Percentiles rank a stretch among this genome's conserved stretches.
Evolutionary conservation across 2,329 filamentous ascomycete species (phyloP).

Genomic region (Pseudocercospora musae): DNA sequence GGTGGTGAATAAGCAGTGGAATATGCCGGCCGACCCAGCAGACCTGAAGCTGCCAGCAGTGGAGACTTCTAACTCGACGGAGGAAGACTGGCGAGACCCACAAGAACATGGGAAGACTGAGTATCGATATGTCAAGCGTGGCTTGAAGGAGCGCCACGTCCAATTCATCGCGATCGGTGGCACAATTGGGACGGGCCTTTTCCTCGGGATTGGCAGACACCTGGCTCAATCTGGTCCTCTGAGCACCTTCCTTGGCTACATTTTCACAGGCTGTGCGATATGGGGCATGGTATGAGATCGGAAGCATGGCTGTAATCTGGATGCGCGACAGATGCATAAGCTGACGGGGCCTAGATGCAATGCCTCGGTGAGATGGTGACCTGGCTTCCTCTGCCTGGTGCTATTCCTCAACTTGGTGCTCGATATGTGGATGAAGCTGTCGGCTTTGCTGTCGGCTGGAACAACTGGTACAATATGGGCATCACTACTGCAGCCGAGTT

Average conservation of each 20-base stretch:
- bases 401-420: slow-evolving; percentile 39
- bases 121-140: not conserved
- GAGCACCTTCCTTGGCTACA: slow-evolving; percentile 22
- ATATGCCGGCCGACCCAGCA: not conserved
- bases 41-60: not conserved
- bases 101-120: not conserved
- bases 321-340: slow-evolving; percentile 35
- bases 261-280: not conserved
- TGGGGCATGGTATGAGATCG: not conserved
- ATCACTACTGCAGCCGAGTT: slow-evolving; percentile 55
- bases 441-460: slow-evolving; percentile 44
- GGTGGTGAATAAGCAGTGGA: not conserved
- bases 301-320: slow-evolving; percentile 17
- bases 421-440: slow-evolving; percentile 24
- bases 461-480: slow-evolving; percentile 48
- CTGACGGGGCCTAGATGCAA: slow-evolving; percentile 39
- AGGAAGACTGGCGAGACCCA: not conserved
- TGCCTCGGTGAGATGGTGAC: slow-evolving; percentile 56
- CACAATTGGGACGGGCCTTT: slow-evolving; percentile 31
- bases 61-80: not conserved
- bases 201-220: slow-evolving; percentile 23
- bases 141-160: not conserved
- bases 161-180: slow-evolving; percentile 27
- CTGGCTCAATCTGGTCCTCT: slow-evolving; percentile 31
- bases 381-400: slow-evolving; percentile 50